Conservation (phyloP, 164 flowering plant species). For the Saururus chinensis region DNA sequence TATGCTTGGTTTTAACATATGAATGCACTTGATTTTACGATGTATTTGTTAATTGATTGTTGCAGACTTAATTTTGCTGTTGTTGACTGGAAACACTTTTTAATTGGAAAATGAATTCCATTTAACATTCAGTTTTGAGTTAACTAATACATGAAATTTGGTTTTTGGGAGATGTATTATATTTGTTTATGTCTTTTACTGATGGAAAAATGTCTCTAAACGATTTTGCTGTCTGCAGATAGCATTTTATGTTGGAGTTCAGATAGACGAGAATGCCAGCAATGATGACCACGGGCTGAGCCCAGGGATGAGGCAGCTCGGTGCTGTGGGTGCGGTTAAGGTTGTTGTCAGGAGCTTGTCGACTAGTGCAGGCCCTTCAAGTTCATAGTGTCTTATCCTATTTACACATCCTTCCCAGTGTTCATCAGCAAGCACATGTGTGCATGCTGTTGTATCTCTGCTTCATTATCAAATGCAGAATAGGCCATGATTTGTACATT, state of each 20-base stretch:
- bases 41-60: too few relatives aligned
- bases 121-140: too few relatives aligned
- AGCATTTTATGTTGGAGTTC: conserved; percentile 73
- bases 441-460: too few relatives aligned
- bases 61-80: too few relatives aligned
- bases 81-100: too few relatives aligned
- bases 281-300: conserved; percentile 34
- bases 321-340: conserved; percentile 72
- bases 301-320: conserved; percentile 57
- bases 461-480: not conserved
- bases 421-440: not conserved
- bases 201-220: too few relatives aligned
- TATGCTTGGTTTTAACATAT: too few relatives aligned
- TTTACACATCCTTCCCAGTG: not conserved
- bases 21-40: too few relatives aligned
- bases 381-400: conserved; percentile 12
- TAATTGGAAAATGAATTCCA: too few relatives aligned
- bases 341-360: conserved; percentile 64
- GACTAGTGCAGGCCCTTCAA: conserved; percentile 48
- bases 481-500: not conserved
- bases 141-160: too few relatives aligned
- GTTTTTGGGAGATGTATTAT: too few relatives aligned
- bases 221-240: conserved; percentile 36
- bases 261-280: conserved; percentile 37
- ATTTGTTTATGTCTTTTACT: too few relatives aligned